phyloP scores from a whole-genome alignment of 1,139 yeast species.

The Protomyces gravidus region DNA sequence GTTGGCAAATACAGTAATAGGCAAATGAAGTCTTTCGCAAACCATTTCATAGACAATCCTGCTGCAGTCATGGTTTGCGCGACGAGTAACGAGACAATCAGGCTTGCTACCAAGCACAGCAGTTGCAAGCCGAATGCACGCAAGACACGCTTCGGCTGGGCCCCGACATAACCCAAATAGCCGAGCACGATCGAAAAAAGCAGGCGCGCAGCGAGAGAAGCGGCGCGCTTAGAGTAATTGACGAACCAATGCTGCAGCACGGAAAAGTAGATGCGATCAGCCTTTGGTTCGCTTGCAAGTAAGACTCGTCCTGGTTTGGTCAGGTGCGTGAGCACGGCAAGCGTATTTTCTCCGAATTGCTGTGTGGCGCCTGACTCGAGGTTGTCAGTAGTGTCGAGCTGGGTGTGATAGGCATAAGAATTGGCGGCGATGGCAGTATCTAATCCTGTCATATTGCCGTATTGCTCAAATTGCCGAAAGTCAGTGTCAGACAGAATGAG shows the following conservation, averaged over 20 bases:
- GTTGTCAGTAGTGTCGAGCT: conserved; percentile 16
- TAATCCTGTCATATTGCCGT: conserved; percentile 30
- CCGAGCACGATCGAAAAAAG: conserved; percentile 23
- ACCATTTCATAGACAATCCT: conserved; percentile 16
- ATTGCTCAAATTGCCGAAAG: conserved; percentile 29
- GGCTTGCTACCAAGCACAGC: conserved; percentile 5
- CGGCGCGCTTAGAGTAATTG: conserved; percentile 7
- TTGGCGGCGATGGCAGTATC: conserved; percentile 30
- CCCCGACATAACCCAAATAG: conserved; percentile 15
- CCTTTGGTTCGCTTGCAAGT: conserved; percentile 4
- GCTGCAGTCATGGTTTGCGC: conserved; percentile 4
- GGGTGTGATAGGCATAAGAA: conserved; percentile 28
- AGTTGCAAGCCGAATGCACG: conserved; percentile 7
- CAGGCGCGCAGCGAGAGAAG: conserved; percentile 8
- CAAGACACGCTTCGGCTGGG: background rate
- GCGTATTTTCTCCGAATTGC: conserved; percentile 29
- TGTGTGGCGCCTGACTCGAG: conserved; percentile 27
- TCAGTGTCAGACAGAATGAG: conserved; percentile 30
- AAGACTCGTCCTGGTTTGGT: conserved; percentile 11
- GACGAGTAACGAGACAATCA: conserved; percentile 15
- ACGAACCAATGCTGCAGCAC: conserved; percentile 24
- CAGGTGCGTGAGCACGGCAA: conserved; percentile 27
- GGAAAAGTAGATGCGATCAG: conserved; percentile 26
- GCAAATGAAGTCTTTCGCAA: conserved; percentile 11
- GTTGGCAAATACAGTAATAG: conserved; percentile 10